These are phyloP conservation scores for Sarocladium kiliense DNA, from an alignment of 2,329 filamentous ascomycete species.

Conservation along the genomic window DNA sequence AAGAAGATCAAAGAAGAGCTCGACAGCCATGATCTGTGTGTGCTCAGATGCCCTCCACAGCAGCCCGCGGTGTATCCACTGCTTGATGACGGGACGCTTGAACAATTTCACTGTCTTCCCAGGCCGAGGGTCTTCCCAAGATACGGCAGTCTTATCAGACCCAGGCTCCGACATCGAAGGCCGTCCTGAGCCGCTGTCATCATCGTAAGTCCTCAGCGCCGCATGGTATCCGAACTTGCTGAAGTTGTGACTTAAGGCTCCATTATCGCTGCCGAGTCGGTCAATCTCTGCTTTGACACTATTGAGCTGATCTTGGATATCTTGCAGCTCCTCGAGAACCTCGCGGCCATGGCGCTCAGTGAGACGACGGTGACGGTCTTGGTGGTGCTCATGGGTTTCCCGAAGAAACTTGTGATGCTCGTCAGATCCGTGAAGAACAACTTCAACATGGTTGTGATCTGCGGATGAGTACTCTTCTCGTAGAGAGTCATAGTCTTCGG, in stretches of 20 bases:
- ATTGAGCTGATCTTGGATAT: conserved; percentile 47
- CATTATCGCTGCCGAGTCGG: conserved; percentile 46
- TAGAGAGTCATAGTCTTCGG: conserved; percentile 47
- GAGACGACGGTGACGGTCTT: conserved; percentile 25
- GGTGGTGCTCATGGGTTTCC: conserved; percentile 48
- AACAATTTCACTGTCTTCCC: conserved; percentile 49
- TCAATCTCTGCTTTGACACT: conserved; percentile 48
- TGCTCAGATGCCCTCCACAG: conserved; percentile 55
- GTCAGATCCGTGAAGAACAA: conserved; percentile 52
- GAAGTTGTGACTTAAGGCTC: conserved; percentile 56
- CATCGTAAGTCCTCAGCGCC: conserved; percentile 45
- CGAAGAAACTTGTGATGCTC: conserved; percentile 42
- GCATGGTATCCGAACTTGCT: conserved; percentile 59
- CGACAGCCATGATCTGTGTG: conserved; percentile 58
- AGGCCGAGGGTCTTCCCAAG: conserved; percentile 27
- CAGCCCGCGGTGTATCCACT: conserved; percentile 62
- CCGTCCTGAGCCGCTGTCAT: conserved; percentile 13
- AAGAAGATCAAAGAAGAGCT: conserved; percentile 60
- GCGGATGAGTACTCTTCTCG: conserved; percentile 34
- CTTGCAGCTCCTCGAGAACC: conserved; percentile 49
- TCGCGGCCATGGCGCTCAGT: conserved; percentile 40
- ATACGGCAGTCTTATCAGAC: conserved; percentile 17
- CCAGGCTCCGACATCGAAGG: conserved; percentile 14
- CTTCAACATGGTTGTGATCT: conserved; percentile 39
- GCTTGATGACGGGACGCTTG: conserved; percentile 54